phyloP scores from a whole-genome alignment of 495 filamentous ascomycete genomes.

The Daldinia loculata region DNA sequence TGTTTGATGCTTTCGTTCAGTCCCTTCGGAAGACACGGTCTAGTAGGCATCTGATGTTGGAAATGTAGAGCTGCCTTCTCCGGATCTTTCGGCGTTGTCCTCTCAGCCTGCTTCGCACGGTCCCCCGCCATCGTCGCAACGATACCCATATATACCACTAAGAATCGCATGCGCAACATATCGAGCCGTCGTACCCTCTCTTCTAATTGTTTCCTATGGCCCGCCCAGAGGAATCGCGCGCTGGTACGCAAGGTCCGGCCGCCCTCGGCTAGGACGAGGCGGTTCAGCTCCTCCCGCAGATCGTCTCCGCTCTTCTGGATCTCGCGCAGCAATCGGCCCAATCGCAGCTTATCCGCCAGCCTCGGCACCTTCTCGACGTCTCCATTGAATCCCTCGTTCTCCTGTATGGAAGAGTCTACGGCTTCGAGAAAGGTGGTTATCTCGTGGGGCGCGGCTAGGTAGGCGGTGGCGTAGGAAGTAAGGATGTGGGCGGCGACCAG shows the following conservation, averaged over 20 bases:
- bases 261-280: slow-evolving; percentile 54
- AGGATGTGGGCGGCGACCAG: slow-evolving; percentile 54
- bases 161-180: slow-evolving; percentile 65
- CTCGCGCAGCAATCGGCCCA: slow-evolving; percentile 59
- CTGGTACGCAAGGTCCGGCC: slow-evolving; percentile 54
- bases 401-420: slow-evolving; percentile 57
- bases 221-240: slow-evolving; percentile 60
- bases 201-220: slow-evolving; percentile 54
- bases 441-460: slow-evolving; percentile 58
- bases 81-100: slow-evolving; percentile 46
- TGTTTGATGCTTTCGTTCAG: slow-evolving; percentile 52
- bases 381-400: slow-evolving; percentile 64
- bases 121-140: slow-evolving; percentile 54
- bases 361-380: slow-evolving; percentile 59
- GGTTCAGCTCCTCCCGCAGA: slow-evolving; percentile 58
- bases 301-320: slow-evolving; percentile 66
- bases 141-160: slow-evolving; percentile 64
- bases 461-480: slow-evolving; percentile 55
- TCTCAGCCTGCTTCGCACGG: slow-evolving; percentile 36
- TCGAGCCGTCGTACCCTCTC: slow-evolving; percentile 67
- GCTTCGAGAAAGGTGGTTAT: slow-evolving; percentile 59
- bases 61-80: slow-evolving; percentile 40
- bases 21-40: slow-evolving; percentile 46
- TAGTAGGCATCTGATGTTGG: slow-evolving; percentile 39
- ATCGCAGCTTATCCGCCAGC: slow-evolving; percentile 61